phyloP scores from a whole-genome alignment of 129 eudicot genomes.

The Smallanthus sonchifolius region DNA sequence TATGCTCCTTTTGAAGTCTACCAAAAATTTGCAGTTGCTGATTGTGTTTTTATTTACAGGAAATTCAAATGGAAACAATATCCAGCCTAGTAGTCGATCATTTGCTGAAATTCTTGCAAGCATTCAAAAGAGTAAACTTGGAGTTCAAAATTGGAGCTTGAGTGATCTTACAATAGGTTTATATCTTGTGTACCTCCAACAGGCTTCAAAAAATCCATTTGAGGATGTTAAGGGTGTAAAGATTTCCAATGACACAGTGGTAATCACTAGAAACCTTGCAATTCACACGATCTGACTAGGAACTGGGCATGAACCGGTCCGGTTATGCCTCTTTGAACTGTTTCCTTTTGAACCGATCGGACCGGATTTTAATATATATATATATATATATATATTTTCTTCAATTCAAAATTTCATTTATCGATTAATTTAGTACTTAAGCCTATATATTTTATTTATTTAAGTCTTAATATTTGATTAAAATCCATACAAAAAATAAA shows the following conservation, averaged over 20 bases:
- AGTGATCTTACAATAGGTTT: constrained; percentile 94
- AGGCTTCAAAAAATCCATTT: constrained; percentile 65
- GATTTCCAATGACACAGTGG: constrained; percentile 68
- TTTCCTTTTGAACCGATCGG: no score
- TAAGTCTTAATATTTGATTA: no score
- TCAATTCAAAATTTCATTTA: no score
- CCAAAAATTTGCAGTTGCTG: background rate
- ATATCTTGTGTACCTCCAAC: constrained; percentile 84
- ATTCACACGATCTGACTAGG: background rate
- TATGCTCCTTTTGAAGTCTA: constrained; percentile 6
- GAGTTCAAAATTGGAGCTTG: constrained; percentile 90
- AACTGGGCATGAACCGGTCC: no score
- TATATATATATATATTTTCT: no score
- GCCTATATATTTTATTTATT: no score
- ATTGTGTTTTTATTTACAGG: constrained; percentile 38
- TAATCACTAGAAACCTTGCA: constrained; percentile 31
- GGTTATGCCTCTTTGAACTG: no score
- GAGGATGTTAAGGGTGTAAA: constrained; percentile 80
- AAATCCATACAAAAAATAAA: no score
- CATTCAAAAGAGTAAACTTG: constrained; percentile 81
- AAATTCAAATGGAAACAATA: constrained; percentile 37
- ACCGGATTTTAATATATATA: no score
- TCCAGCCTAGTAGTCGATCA: constrained; percentile 62
- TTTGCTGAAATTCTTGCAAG: constrained; percentile 76
- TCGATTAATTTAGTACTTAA: no score